Evolutionary conservation across 352 stramenopile genomes (phyloP).

Genomic region (Pythium phragmitis): DNA sequence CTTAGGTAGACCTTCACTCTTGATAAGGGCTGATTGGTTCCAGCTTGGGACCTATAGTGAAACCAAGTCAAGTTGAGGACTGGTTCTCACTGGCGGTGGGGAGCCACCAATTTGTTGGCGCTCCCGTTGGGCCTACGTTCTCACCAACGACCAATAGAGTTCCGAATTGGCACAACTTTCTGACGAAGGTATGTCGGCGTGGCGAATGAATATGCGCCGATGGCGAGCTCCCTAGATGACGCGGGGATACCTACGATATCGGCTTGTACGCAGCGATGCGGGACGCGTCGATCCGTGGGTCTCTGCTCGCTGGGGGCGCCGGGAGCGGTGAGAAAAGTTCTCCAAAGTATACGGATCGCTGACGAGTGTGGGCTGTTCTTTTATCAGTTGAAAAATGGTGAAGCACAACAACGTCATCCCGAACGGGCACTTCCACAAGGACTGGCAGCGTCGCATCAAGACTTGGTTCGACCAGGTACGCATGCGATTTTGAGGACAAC

Average conservation of each 20-base stretch:
- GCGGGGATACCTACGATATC: neutral
- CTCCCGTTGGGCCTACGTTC: constrained; percentile 12
- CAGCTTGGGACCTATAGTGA: constrained; percentile 42
- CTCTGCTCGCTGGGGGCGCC: neutral
- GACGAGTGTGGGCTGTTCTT: constrained; percentile 11
- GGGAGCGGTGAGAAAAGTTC: neutral
- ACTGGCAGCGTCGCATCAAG: constrained; percentile 97
- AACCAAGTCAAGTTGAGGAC: constrained; percentile 55
- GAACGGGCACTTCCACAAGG: constrained; percentile 99
- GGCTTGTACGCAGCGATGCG: neutral
- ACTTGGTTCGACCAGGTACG: constrained; percentile 95
- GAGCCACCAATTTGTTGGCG: constrained; percentile 76
- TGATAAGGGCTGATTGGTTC: constrained; percentile 43
- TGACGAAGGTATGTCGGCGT: constrained; percentile 68
- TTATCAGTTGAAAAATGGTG: constrained; percentile 88
- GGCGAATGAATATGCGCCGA: constrained; percentile 23
- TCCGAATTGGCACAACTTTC: constrained; percentile 91
- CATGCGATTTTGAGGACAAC: neutral
- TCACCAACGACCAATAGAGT: constrained; percentile 49
- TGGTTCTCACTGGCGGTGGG: constrained; percentile 73
- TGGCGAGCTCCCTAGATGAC: neutral
- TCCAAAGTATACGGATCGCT: neutral
- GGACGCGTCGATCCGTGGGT: constrained; percentile 3
- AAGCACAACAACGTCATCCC: constrained; percentile 99
- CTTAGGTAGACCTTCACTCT: constrained; percentile 1